Conservation (phyloP, 257 asterid species). For the Solanum neorickii region DNA sequence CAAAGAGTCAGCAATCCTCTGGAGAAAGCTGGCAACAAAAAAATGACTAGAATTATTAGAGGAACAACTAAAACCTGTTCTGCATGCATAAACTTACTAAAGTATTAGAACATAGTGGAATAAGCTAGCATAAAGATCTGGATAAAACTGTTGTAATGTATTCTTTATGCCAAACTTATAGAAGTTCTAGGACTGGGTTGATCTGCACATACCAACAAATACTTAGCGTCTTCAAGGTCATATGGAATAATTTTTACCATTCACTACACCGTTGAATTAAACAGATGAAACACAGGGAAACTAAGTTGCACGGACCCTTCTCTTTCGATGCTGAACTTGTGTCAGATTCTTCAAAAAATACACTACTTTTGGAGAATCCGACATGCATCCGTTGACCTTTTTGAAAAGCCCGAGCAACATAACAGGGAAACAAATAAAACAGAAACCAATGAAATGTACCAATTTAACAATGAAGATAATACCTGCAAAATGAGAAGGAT, state of each 20-base stretch:
- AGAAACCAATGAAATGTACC: background rate
- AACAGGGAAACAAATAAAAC: background rate
- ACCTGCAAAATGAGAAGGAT: background rate
- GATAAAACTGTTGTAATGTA: background rate
- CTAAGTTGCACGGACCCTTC: background rate
- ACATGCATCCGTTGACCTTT: background rate
- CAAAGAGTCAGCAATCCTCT: constrained; percentile 41
- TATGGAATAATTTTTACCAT: background rate
- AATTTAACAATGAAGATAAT: background rate
- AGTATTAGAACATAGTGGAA: background rate
- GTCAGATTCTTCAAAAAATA: background rate
- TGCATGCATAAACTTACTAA: background rate
- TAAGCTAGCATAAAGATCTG: background rate
- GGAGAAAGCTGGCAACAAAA: constrained; percentile 58
- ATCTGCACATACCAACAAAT: background rate
- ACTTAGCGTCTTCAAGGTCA: background rate
- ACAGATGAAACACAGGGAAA: background rate
- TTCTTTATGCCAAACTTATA: background rate
- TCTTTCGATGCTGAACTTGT: background rate
- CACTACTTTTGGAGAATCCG: background rate
- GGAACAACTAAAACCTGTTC: background rate
- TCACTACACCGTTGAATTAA: background rate
- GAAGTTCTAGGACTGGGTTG: background rate
- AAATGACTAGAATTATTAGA: background rate
- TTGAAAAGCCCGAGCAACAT: background rate